A percentile compares a stretch with the other conserved stretches of the same genome.
phyloP scores from a whole-genome alignment of 306 rosid species.

The Medicago arabica region DNA sequence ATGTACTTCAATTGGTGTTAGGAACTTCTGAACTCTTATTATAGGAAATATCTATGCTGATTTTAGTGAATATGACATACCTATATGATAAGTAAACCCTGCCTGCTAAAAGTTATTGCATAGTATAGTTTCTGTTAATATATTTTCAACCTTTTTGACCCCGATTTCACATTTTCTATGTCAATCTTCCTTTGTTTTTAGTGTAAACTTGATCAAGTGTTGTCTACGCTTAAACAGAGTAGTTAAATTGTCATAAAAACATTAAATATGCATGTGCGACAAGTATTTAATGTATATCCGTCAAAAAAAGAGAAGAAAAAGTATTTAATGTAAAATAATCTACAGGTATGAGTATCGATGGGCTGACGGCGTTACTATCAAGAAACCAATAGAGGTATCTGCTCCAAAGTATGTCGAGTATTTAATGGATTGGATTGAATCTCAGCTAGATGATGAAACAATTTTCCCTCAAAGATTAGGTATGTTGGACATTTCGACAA shows the following conservation, averaged over 20 bases:
- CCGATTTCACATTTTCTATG: conserved; percentile 5
- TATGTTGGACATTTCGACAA: conserved; percentile 33
- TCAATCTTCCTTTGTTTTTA: conserved; percentile 8
- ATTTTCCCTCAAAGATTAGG: conserved; percentile 86
- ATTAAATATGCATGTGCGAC: neutral
- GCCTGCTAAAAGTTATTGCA: conserved; percentile 1
- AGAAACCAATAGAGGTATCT: conserved; percentile 87
- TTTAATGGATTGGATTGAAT: conserved; percentile 92
- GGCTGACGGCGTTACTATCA: conserved; percentile 87
- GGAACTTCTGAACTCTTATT: conserved; percentile 22
- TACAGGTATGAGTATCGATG: conserved; percentile 83
- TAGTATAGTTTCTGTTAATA: neutral
- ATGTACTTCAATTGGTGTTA: conserved; percentile 12
- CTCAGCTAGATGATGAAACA: conserved; percentile 82
- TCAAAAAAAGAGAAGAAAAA: too few species aligned
- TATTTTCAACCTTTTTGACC: neutral
- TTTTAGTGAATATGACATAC: conserved; percentile 24
- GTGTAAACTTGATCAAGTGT: neutral
- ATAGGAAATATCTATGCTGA: conserved; percentile 10
- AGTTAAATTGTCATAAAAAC: conserved; percentile 28
- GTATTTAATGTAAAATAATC: conserved; percentile 31
- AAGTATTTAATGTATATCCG: conserved; percentile 4
- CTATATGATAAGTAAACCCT: conserved; percentile 14
- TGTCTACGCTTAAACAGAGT: neutral
- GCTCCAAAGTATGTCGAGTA: conserved; percentile 91